Conservation (phyloP, 305 asterid species). For the Fraxinus greggii region DNA sequence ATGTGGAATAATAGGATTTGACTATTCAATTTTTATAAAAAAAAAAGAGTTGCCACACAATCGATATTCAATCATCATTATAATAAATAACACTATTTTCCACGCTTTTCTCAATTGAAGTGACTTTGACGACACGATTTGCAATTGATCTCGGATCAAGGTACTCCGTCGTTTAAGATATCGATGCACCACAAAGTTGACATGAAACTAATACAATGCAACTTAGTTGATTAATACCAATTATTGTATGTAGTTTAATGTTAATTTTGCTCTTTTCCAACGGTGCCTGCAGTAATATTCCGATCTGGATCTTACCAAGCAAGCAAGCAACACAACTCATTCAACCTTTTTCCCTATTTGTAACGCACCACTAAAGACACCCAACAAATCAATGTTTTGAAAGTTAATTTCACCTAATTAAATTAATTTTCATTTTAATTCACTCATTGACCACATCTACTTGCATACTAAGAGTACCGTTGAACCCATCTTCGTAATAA, state of each 20-base stretch:
- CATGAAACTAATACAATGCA: background rate
- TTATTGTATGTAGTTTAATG: background rate
- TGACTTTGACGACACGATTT: background rate
- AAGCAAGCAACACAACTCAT: slow-evolving; percentile 5
- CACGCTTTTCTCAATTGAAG: background rate
- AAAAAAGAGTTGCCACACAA: no score
- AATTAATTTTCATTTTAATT: background rate
- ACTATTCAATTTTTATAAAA: no score
- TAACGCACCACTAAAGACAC: slow-evolving; percentile 25
- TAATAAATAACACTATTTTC: no score
- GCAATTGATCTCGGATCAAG: background rate
- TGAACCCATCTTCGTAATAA: slow-evolving; percentile 7
- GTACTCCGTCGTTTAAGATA: background rate
- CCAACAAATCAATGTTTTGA: slow-evolving; percentile 26
- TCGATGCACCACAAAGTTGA: background rate
- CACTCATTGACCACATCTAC: slow-evolving; percentile 1
- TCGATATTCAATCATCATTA: no score
- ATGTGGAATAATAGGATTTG: no score
- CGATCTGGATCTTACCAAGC: slow-evolving; percentile 1
- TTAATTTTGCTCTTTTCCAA: background rate
- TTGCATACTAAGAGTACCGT: slow-evolving; percentile 1
- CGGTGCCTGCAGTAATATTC: background rate
- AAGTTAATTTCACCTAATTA: background rate
- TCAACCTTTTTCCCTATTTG: background rate
- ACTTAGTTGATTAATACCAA: background rate